Conservation (phyloP, 1,139 yeast species). For the Candida frijolesensis region DNA sequence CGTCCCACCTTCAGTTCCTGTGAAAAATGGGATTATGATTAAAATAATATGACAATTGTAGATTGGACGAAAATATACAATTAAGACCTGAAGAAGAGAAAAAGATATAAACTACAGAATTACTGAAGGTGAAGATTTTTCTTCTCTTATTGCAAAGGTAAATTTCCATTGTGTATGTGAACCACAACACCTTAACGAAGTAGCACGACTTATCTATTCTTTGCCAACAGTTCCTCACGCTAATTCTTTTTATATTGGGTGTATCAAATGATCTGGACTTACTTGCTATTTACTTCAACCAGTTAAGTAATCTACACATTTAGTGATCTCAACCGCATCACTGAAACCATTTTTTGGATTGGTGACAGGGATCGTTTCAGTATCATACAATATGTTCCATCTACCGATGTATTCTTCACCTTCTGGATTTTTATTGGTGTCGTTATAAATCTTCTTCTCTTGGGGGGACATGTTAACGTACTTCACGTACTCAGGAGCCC, state of each 20-base stretch:
- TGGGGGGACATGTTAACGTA: conserved; percentile 44
- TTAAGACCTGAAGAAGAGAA: too few relatives aligned
- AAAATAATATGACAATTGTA: too few relatives aligned
- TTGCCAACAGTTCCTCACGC: too few relatives aligned
- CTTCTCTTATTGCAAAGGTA: too few relatives aligned
- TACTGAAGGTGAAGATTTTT: too few relatives aligned
- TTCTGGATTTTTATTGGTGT: conserved; percentile 24
- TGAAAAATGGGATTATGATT: too few relatives aligned
- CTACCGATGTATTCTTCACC: conserved; percentile 37
- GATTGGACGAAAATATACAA: too few relatives aligned
- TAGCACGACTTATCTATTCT: too few relatives aligned
- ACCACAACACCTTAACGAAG: too few relatives aligned
- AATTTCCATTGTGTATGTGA: too few relatives aligned
- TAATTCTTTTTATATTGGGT: neutral
- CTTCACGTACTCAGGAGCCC: conserved; percentile 42
- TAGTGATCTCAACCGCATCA: conserved; percentile 38
- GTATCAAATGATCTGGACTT: neutral
- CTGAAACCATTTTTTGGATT: conserved; percentile 12
- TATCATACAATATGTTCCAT: conserved; percentile 48
- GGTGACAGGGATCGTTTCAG: conserved; percentile 23
- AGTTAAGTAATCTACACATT: conserved; percentile 25
- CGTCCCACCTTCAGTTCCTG: too few relatives aligned
- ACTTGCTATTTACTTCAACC: conserved; percentile 15
- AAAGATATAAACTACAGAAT: too few relatives aligned
- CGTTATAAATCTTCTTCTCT: conserved; percentile 33